Base-by-base conservation (phyloP, 345 rosid species). In the Populus simonii region DNA sequence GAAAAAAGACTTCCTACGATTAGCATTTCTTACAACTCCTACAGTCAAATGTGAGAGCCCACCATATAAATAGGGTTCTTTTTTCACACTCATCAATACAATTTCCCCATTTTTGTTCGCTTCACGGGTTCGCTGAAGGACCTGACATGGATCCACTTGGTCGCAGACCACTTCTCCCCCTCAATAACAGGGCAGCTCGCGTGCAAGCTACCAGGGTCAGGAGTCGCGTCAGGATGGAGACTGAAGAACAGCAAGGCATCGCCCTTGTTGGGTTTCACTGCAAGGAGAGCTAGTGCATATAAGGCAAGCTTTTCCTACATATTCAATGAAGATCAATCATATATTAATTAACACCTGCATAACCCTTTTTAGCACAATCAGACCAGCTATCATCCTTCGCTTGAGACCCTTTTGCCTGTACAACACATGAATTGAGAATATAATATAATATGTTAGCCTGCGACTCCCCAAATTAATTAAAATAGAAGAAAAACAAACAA, bases 151-250 rank as follows among this genome's bases (percentile, higher is more conserved):
- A 94, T 92, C 98, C 98, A 94, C 86, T 84, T 91, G n/a, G 98
- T 94, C 11, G 97, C 97, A 38, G 97, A 92, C 97, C 97, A 92
- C 78, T 94, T 94, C 94, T 94, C 98, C 29, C 98, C 98, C 83
- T 94, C 89, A 4, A 89, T 66, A 66, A 92, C 98, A 0, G 97
- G 97, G 83, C 98, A 94, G 78, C 98, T 92, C 61, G 89, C 92
- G 27, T 94, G 98, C 85, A 92, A 78, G 78, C 97, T 94, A 36
- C 13, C 67, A 10, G 78, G 0, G 79, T 94, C 97, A 5, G 90
- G 82, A n/a, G 90, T 89, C 66, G 90, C 88, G 62, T 94, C 88
- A 0, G 83, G 97, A 71, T 86, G 93, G 43, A 92, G 98, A 80
- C 89, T 92, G 89, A 92, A 94, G 94, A 94, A 94, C 49, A 94